Evolutionary conservation across 768 basidiomycete genomes (phyloP), one percentile per base, ranked within the genome.

Genomic region (Suillus sp.): DNA sequence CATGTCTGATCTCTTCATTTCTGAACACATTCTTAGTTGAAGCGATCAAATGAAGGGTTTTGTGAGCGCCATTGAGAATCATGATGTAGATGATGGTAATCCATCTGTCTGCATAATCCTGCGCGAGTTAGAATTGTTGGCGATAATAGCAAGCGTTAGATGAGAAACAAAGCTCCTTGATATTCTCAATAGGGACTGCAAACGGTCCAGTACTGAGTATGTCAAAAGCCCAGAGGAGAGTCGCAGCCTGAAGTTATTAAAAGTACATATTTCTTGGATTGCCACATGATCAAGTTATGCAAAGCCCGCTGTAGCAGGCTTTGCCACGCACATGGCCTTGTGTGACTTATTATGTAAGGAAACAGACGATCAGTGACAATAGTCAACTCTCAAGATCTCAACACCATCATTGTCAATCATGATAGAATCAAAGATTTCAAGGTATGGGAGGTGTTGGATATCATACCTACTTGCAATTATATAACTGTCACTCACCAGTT

Each of bases 41-140:
- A 2, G 95, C 90, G 60, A 96, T 83, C 65, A 96, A 81, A 70
- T 96, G 94, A 30, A 95, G 82, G 0, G 91, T 91, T 78, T 96
- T 96, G 81, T 92, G 93, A 27, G 79, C 80, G 14, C 87, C 90
- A 50, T 88, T 86, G 57, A 89, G 78, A 64, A 91, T 86, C n/a
- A n/a, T n/a, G n/a, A n/a, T n/a, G 69, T 96, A 95, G 65, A 94
- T 86, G 72, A 92, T 86, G 0, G 94, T 92, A 67, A 96, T 83
- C 92, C 93, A 96, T 22, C 88, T 82, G 43, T 84, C 78, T 67
- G 91, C 88, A 62, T 83, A 81, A 59, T 86, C 83, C 55, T 80
- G 75, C 0, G 90, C 78, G 45, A 87, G 80, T 69, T 86, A 84
- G 77, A 90, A 89, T 68, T 88, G 87, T 55, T 85, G 81, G 60